Evolutionary conservation across 2,329 filamentous ascomycete genomes (phyloP), one percentile per base, ranked within the genome.

Genomic region (Sodiomyces alkalinus): DNA sequence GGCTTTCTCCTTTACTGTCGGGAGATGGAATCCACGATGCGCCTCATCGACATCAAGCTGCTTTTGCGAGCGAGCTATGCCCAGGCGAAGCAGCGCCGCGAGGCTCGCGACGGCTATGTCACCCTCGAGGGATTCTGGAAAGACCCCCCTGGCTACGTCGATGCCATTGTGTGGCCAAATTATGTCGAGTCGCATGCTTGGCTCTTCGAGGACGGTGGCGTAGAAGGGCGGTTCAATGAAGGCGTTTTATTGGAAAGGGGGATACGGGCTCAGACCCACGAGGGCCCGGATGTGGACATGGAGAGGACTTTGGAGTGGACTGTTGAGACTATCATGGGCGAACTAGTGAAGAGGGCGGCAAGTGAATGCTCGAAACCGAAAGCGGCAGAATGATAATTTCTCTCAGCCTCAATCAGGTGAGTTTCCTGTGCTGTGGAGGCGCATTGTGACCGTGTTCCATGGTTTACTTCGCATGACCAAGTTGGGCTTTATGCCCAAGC

Each of bases 141-240:
- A 32, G 90, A 98, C 51, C 90, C 90, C 0, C 83, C 83, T 0
- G 86, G 82, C 0, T 98, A 96, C 49, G 85, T 96, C 20, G 86
- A 96, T 48, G 70, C 80, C 47, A 68, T 98, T 30, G 90, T 98
- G 4, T 98, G 90, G 90, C 87, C 87, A 4, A 87, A 92, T 43
- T 96, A 94, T 51, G 80, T 80, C 4, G 62, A 68, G 29, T 72
- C 83, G 42, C 86, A 96, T 55, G 59, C 60, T 14, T 92, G 81
- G 64, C 58, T 98, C 49, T 90, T 94, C 46, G 53, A 74, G 38
- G 55, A 58, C 6, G 76, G 70, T 0, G 58, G 86, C 45, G 79
- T 82, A 1, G 68, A 79, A 40, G 68, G 68, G 0, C 43, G 52
- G 26, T 45, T 74, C 7, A 58, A 67, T 22, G 46, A 53, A 12